Evolutionary conservation across 371 early-diverging fungal genomes (phyloP).

Genomic region (Mortierella sp.): DNA sequence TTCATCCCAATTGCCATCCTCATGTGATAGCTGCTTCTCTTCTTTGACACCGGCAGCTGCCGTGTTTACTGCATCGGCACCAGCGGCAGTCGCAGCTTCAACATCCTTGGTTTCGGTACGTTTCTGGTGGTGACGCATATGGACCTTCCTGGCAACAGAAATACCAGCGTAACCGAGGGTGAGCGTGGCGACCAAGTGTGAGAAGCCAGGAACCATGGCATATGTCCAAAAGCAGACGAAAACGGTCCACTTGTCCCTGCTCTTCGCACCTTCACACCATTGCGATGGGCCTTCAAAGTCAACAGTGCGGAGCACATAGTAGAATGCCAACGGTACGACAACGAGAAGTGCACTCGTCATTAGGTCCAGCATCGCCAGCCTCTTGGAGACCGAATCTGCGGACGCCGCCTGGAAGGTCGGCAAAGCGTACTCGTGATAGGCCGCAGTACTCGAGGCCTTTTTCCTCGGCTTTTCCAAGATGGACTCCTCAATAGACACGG

Average conservation of each 20-base stretch:
- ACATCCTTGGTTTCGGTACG: constrained; percentile 7
- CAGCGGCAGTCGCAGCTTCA: constrained; percentile 14
- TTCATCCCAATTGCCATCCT: constrained; percentile 52
- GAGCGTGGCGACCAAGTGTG: constrained; percentile 30
- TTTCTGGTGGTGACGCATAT: constrained; percentile 27
- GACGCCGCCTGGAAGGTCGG: constrained; percentile 35
- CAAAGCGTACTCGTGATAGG: constrained; percentile 26
- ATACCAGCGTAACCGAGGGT: constrained; percentile 30
- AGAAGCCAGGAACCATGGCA: constrained; percentile 25
- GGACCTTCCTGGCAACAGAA: constrained; percentile 15
- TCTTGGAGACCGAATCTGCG: constrained; percentile 22
- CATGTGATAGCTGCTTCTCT: constrained; percentile 10
- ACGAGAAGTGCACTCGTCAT: constrained; percentile 23
- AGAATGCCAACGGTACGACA: constrained; percentile 27
- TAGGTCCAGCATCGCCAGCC: constrained; percentile 26
- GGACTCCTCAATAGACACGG: constrained; percentile 4
- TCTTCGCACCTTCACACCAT: constrained; percentile 23
- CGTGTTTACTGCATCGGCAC: constrained; percentile 1
- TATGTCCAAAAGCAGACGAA: constrained; percentile 45
- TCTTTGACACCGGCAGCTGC: background rate
- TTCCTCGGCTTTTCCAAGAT: constrained; percentile 11
- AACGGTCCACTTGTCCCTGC: constrained; percentile 32
- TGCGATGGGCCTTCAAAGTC: constrained; percentile 23
- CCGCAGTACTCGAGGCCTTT: background rate
- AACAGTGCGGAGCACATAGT: constrained; percentile 32